A percentile compares a stretch with the other conserved stretches of the same genome.
phyloP scores from a whole-genome alignment of 192 early-diverging fungal genomes.

The Backusella parvicylindrica region DNA sequence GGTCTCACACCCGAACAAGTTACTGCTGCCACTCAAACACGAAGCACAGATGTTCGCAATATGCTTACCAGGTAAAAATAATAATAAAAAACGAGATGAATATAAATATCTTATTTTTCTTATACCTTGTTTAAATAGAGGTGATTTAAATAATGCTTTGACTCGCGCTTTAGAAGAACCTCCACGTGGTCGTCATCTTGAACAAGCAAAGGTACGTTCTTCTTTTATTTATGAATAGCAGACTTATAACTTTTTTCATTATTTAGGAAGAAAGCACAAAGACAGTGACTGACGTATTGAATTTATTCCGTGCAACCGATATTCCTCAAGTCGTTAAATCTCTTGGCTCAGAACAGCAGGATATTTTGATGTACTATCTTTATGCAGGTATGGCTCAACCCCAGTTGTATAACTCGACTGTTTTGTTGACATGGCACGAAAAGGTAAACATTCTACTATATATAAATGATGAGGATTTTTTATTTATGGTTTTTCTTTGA shows the following conservation, averaged over 20 bases:
- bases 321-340: constrained; percentile 57
- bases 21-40: constrained; percentile 50
- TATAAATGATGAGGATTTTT: neutral
- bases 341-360: constrained; percentile 61
- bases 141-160: constrained; percentile 57
- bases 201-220: constrained; percentile 55
- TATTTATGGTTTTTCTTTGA: neutral
- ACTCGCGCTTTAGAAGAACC: constrained; percentile 60
- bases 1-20: constrained; percentile 42
- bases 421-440: constrained; percentile 92
- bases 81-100: neutral
- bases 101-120: neutral
- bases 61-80: constrained; percentile 51
- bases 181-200: constrained; percentile 64
- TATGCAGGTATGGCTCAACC: constrained; percentile 89
- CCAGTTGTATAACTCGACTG: constrained; percentile 76
- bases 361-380: constrained; percentile 88
- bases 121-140: constrained; percentile 33
- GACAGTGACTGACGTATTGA: constrained; percentile 80
- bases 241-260: neutral
- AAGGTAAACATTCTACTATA: constrained; percentile 60
- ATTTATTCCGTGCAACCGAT: constrained; percentile 68
- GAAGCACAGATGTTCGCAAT: constrained; percentile 60
- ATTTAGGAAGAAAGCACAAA: constrained; percentile 70
- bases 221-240: constrained; percentile 27